Conservation (phyloP, 805 yeast species). For the Suhomyces emberorum region DNA sequence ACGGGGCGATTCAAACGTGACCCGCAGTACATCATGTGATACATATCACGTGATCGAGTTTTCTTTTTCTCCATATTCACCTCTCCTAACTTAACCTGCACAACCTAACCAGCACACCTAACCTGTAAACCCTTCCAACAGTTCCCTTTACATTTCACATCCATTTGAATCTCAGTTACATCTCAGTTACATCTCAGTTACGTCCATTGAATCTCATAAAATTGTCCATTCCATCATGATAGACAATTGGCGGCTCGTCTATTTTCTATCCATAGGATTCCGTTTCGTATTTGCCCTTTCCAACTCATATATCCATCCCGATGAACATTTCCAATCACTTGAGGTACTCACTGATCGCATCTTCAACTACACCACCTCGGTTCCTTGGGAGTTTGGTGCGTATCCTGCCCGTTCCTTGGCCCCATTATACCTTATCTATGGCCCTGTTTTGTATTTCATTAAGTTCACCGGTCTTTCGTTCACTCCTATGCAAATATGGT, state of each 20-base stretch:
- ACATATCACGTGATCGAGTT: too few relatives aligned
- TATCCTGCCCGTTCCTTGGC: constrained; percentile 69
- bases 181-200: too few relatives aligned
- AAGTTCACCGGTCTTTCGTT: constrained; percentile 32
- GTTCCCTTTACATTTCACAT: too few relatives aligned
- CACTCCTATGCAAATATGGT: constrained; percentile 51
- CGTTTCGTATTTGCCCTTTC: constrained; percentile 59
- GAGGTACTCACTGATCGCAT: constrained; percentile 58
- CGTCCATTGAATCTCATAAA: too few relatives aligned
- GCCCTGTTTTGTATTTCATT: constrained; percentile 50
- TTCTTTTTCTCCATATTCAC: too few relatives aligned
- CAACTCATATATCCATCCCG: constrained; percentile 92
- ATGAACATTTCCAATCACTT: constrained; percentile 92
- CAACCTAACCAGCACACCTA: not conserved
- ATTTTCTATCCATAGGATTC: constrained; percentile 43
- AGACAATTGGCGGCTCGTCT: constrained; percentile 49
- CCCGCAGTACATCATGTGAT: too few relatives aligned
- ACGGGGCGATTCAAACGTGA: too few relatives aligned
- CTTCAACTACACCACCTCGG: constrained; percentile 41
- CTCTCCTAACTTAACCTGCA: too few relatives aligned
- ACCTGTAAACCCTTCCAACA: constrained; percentile 8
- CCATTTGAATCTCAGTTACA: too few relatives aligned
- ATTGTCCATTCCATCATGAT: constrained; percentile 6
- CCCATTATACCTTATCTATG: constrained; percentile 65
- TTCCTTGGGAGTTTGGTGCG: constrained; percentile 81